Evolutionary conservation across 1,284 basidiomycete species (phyloP).

Genomic region (Apiotrichum domesticum): DNA sequence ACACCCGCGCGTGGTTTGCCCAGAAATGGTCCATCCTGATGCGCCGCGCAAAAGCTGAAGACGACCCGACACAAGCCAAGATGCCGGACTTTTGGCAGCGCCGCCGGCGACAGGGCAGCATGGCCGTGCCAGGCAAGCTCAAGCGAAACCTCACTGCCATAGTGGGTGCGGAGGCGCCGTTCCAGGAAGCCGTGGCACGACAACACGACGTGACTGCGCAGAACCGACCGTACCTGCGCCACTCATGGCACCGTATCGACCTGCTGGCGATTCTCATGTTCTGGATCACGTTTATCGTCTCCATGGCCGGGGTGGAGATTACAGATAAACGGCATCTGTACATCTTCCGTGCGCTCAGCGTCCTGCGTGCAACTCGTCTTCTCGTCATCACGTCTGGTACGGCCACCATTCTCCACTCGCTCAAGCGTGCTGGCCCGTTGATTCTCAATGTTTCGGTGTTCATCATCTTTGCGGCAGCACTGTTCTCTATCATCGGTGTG

Average conservation of each 20-base stretch:
- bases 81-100: constrained; percentile 3
- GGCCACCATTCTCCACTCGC: constrained; percentile 85
- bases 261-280: constrained; percentile 63
- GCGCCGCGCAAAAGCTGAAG: constrained; percentile 1
- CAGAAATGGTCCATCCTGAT: constrained; percentile 1
- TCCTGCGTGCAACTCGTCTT: constrained; percentile 74
- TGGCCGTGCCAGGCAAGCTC: not conserved
- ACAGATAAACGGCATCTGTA: constrained; percentile 64
- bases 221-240: constrained; percentile 70
- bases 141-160: not conserved
- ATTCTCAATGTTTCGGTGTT: constrained; percentile 86
- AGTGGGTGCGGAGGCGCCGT: constrained; percentile 46
- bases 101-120: not conserved
- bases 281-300: constrained; percentile 63
- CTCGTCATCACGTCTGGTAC: constrained; percentile 88
- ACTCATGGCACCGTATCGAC: constrained; percentile 92
- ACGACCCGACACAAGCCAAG: not conserved
- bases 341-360: constrained; percentile 82
- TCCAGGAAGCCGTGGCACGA: constrained; percentile 49
- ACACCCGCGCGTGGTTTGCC: constrained; percentile 39
- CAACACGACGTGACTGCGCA: constrained; percentile 41
- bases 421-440: constrained; percentile 84
- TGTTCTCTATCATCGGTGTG: constrained; percentile 88
- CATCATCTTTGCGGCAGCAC: constrained; percentile 77
- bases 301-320: constrained; percentile 61